These are phyloP conservation scores for Epichloe bromicola DNA, from an alignment of 2,329 filamentous ascomycete species.

Conservation along the genomic window DNA sequence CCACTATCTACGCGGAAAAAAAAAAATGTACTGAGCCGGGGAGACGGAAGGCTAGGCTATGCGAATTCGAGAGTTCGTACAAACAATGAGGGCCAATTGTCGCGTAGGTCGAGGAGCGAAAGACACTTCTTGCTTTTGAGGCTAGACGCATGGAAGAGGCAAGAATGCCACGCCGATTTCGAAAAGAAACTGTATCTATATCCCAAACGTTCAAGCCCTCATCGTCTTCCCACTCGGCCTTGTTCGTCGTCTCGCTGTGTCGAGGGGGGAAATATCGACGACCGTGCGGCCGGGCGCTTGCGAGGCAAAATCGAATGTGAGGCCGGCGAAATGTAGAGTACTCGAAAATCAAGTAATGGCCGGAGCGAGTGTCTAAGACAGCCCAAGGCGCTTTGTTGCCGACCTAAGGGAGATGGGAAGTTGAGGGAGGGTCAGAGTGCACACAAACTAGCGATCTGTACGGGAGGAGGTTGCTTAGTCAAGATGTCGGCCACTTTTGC, in stretches of 20 bases:
- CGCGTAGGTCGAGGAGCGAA: not conserved
- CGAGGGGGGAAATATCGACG: not conserved
- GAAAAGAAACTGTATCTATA: not conserved
- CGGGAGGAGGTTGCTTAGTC: not conserved
- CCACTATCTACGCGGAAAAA: not conserved
- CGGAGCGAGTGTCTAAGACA: constrained; percentile 1
- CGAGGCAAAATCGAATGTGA: not conserved
- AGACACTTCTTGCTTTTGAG: not conserved
- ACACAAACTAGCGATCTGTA: not conserved
- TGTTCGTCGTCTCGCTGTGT: not conserved
- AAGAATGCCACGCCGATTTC: not conserved
- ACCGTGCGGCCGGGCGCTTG: not conserved
- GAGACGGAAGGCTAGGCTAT: no score
- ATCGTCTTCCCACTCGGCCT: not conserved
- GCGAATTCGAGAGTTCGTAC: not conserved
- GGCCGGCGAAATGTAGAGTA: not conserved
- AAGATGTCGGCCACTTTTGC: not conserved
- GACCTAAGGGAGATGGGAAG: not conserved
- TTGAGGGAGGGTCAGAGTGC: not conserved
- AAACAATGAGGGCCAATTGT: not conserved
- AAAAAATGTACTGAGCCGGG: not conserved
- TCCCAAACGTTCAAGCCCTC: not conserved
- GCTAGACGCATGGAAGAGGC: not conserved
- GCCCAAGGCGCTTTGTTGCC: not conserved
- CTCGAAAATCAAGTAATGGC: not conserved